Percentiles rank a stretch among this genome's conserved stretches.
Conservation (phyloP, 2,329 filamentous ascomycete species). For the Ceratocystis variospora region DNA sequence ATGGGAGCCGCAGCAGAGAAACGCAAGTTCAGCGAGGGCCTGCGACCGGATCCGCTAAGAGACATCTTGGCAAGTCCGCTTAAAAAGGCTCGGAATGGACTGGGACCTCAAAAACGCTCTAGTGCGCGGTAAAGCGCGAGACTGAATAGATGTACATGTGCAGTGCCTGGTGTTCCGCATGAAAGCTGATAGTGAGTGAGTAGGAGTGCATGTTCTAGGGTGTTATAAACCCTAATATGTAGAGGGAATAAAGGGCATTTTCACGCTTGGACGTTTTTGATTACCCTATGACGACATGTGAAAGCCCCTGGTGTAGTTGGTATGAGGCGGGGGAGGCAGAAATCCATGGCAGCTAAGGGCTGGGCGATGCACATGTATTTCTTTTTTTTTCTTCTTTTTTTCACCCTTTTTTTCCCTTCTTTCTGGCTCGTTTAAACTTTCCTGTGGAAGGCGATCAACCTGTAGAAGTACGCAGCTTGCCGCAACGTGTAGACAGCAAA, state of each 20-base stretch:
- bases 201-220: neutral
- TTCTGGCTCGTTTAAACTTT: neutral
- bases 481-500: neutral
- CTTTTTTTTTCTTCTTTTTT: neutral
- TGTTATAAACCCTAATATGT: neutral
- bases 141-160: neutral
- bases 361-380: neutral
- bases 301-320: neutral
- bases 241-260: neutral
- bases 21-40: constrained; percentile 18
- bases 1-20: constrained; percentile 17
- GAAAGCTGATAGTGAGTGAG: neutral
- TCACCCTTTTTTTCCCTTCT: neutral
- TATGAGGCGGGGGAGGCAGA: too few species aligned
- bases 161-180: neutral
- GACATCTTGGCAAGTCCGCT: constrained; percentile 14
- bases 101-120: neutral
- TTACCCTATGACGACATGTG: constrained; percentile 1
- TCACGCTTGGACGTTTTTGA: neutral
- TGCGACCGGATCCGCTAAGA: constrained; percentile 25
- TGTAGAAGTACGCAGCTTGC: neutral
- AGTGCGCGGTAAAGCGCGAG: neutral
- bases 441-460: neutral
- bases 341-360: neutral
- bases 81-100: constrained; percentile 7